These are phyloP conservation scores for Cyberlindnera misumaiensis DNA, from an alignment of 805 yeast genomes.

Conservation along the genomic window DNA sequence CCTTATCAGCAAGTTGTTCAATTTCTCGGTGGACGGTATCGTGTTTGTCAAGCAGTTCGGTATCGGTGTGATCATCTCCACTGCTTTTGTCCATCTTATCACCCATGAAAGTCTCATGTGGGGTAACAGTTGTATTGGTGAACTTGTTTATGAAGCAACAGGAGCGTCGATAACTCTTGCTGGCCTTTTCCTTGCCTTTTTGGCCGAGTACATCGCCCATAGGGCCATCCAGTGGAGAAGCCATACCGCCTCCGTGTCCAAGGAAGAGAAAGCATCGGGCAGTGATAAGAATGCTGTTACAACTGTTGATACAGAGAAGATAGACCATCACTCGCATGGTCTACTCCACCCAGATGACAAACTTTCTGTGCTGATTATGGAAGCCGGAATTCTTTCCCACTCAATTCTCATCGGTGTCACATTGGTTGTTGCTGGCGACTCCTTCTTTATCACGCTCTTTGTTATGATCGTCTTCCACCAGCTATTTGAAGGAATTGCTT, in stretches of 20 bases:
- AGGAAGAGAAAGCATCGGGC: neutral
- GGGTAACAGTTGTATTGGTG: conserved; percentile 14
- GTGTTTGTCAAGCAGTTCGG: conserved; percentile 16
- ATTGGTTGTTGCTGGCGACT: conserved; percentile 63
- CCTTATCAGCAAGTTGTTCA: conserved; percentile 6
- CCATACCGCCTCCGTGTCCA: neutral
- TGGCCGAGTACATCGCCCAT: conserved; percentile 12
- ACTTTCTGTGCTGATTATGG: conserved; percentile 44
- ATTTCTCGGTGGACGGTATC: conserved; percentile 5
- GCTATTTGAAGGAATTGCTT: conserved; percentile 75
- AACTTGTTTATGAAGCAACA: conserved; percentile 12
- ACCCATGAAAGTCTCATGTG: conserved; percentile 16
- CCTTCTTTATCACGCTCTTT: conserved; percentile 59
- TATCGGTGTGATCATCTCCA: conserved; percentile 18
- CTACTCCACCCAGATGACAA: conserved; percentile 6
- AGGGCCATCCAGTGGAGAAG: conserved; percentile 6
- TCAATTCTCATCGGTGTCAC: conserved; percentile 75
- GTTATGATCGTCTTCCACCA: conserved; percentile 66
- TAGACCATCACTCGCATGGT: conserved; percentile 1
- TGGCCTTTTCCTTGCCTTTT: conserved; percentile 14
- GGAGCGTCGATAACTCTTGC: conserved; percentile 17
- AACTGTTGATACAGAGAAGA: neutral
- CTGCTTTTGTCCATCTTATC: conserved; percentile 17
- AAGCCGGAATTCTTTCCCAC: conserved; percentile 73
- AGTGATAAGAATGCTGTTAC: neutral